Percentiles rank a stretch among this genome's conserved stretches.
Conservation (phyloP, 2,329 filamentous ascomycete species). For the Ophiocordyceps sinensis region DNA sequence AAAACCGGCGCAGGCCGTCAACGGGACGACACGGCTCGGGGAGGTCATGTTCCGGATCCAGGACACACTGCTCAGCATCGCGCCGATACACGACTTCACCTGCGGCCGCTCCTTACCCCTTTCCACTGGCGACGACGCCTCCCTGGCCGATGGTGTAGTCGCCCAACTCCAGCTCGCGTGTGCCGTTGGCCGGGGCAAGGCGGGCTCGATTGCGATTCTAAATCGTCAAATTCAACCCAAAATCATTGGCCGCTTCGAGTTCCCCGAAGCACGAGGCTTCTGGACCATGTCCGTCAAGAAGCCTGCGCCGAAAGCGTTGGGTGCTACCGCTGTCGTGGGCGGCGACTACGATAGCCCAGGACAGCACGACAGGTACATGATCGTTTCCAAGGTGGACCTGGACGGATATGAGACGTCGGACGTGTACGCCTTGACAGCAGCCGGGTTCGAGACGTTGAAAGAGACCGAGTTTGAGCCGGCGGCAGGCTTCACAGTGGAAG, state of each 20-base stretch:
- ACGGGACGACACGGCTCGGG: conserved; percentile 34
- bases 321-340: conserved; percentile 31
- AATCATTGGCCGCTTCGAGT: conserved; percentile 53
- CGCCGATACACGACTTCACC: conserved; percentile 62
- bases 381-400: conserved; percentile 58
- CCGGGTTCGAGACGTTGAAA: conserved; percentile 58
- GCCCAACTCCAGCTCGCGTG: conserved; percentile 46
- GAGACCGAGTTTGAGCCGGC: conserved; percentile 87
- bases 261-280: conserved; percentile 58
- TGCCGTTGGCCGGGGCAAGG: conserved; percentile 48
- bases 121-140: conserved; percentile 29
- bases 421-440: conserved; percentile 61
- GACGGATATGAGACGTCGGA: conserved; percentile 64
- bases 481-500: conserved; percentile 74
- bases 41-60: conserved; percentile 63
- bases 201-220: conserved; percentile 59
- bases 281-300: conserved; percentile 69
- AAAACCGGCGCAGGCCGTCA: conserved; percentile 27
- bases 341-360: conserved; percentile 43
- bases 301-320: conserved; percentile 45
- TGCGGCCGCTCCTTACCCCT: conserved; percentile 42
- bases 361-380: conserved; percentile 66
- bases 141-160: conserved; percentile 27
- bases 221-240: conserved; percentile 65
- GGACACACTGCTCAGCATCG: conserved; percentile 64